These are phyloP conservation scores for Mycena indigotica DNA, from an alignment of 768 basidiomycete species.

Conservation along the genomic window DNA sequence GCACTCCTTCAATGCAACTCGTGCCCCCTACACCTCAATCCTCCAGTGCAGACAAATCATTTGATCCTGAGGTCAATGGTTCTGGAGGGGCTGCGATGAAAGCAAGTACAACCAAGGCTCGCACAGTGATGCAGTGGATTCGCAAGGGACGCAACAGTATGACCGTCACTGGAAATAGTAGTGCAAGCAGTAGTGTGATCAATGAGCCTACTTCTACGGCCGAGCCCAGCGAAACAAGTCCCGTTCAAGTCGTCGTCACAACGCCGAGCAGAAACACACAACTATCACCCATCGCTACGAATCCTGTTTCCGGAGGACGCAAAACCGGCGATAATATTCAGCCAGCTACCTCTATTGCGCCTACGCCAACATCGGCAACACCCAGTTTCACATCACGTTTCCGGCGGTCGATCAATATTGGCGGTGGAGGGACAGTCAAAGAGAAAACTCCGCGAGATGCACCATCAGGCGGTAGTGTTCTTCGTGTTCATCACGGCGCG, in stretches of 20 bases:
- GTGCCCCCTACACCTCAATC: constrained; percentile 11
- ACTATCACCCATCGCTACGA: constrained; percentile 26
- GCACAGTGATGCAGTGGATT: constrained; percentile 99
- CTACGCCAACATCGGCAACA: constrained; percentile 44
- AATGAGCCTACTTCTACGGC: constrained; percentile 12
- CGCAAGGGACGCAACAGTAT: constrained; percentile 39
- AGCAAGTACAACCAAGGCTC: constrained; percentile 84
- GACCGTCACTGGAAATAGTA: constrained; percentile 8
- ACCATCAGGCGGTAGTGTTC: constrained; percentile 43
- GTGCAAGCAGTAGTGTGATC: not conserved
- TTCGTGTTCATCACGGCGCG: constrained; percentile 89
- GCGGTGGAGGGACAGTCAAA: constrained; percentile 23
- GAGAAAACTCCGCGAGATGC: constrained; percentile 35
- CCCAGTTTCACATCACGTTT: constrained; percentile 50
- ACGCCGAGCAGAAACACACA: constrained; percentile 34
- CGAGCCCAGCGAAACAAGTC: constrained; percentile 25
- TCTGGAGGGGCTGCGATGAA: constrained; percentile 45
- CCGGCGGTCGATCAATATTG: constrained; percentile 52
- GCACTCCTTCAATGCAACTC: constrained; percentile 9
- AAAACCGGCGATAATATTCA: constrained; percentile 23
- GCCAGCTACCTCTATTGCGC: constrained; percentile 46
- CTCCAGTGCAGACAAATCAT: constrained; percentile 18
- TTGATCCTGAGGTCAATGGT: constrained; percentile 32
- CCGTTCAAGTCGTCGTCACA: constrained; percentile 45
- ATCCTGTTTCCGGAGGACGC: constrained; percentile 32